Evolutionary conservation across 106 monocot genomes (phyloP), one percentile per base, ranked within the genome.

Genomic region (Acorus gramineus): DNA sequence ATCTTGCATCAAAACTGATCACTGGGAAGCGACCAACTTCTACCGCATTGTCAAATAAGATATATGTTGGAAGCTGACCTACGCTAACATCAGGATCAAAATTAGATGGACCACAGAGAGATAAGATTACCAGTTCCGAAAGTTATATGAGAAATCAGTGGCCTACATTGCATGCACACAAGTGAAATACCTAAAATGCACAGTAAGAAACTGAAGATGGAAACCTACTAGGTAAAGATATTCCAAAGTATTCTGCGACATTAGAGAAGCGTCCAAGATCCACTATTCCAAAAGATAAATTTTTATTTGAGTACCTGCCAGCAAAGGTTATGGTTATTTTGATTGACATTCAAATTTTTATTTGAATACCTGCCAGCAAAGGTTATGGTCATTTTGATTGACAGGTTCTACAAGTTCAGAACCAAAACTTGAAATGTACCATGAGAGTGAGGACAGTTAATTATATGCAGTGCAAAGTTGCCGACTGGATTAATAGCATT

Each of bases 241-340:
- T 81, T 79, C 98, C 88, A 81, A 81, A 92, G 58, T 75, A 85
- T 12, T 82, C 80, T 55, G 98, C 98, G 65, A 70, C 87, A 86
- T 88, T 92, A 55, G 98, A 88, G 60, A 92, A 98, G 62, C 80
- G 98, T 28, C 98, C 91, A 69, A 98, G 73, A 73, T 98, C 92
- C 53, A 98, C 55, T 66, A 85, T 74, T 13, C 88, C 98, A 81
- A 92, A 98, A 57, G 98, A 92, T 46, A 92, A 66, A 50, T 74
- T 88, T 66, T 84, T 92, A 73, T 85, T 98, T 3, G 91, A 88
- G 71, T 92, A 98, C 76, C 98, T 92, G 83, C 49, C 66, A 74
- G 46, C 14, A 63, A 73, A 72, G 8, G 46, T 4, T 3, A 4
- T 28, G 28, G 1, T 28, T 28, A 28, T 28, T 28, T 28, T 28